phyloP scores from a whole-genome alignment of 2,329 filamentous ascomycete genomes.

The Colletotrichum incanum region DNA sequence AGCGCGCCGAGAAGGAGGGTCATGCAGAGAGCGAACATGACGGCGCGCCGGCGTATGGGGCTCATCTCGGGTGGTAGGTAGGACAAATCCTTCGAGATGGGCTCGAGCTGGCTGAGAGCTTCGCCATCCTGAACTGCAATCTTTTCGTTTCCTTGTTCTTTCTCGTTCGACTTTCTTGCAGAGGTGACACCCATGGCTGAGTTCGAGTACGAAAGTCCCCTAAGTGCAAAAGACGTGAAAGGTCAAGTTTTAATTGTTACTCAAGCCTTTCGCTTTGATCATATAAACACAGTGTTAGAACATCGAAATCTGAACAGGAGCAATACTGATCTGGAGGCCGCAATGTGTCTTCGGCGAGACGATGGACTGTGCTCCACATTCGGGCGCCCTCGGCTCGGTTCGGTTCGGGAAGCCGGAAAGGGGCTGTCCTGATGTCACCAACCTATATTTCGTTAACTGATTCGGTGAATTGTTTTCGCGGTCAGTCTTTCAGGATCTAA shows the following conservation, averaged over 20 bases:
- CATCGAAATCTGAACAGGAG: not conserved
- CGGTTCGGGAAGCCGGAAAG: not conserved
- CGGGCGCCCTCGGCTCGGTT: not conserved
- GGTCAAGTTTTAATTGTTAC: not conserved
- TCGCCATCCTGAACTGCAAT: not conserved
- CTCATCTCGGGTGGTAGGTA: not conserved
- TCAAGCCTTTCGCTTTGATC: not conserved
- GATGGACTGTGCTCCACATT: not conserved
- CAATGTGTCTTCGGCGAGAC: not conserved
- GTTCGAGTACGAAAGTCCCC: not conserved
- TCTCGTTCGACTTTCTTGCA: not conserved
- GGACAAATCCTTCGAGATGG: not conserved
- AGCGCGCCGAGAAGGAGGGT: conserved; percentile 48
- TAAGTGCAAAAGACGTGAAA: not conserved
- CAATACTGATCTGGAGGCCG: not conserved
- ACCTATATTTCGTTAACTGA: no score
- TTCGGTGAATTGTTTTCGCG: no score
- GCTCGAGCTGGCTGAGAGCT: not conserved
- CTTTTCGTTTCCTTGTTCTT: not conserved
- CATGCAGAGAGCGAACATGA: conserved; percentile 45
- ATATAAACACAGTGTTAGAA: not conserved
- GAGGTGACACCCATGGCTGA: not conserved
- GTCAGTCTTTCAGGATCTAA: no score
- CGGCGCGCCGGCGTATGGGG: conserved; percentile 9
- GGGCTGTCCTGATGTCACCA: no score